Base-by-base conservation (phyloP, 1,139 yeast species). In the Eremothecium sinecaudum region DNA sequence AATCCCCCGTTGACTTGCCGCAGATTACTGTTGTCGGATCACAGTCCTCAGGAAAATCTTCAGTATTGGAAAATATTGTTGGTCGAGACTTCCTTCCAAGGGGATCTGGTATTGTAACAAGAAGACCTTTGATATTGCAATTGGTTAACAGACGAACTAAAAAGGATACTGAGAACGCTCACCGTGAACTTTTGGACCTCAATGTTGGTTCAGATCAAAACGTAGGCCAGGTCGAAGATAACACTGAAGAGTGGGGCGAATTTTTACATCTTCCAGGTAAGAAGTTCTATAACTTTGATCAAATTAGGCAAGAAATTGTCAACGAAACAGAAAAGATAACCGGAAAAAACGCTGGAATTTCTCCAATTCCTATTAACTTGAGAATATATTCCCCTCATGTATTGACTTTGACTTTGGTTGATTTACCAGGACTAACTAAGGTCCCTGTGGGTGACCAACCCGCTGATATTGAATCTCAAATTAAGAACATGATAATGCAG, bases 361-460 rank as follows among this genome's bases (percentile, higher is more conserved):
- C 95, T 2, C 72, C 96, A 1, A 76, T 76, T 14, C 98, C 98
- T 38, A 90, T 90, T 58, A 90, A 90, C 61, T 70, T 90, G 58
- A 73, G 96, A 62, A 86, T 90, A 47, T 87, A 81, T 60, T 87
- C 97, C 18, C 98, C 99, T 10, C 90, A 87, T 56, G 98, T 90
- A 34, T 69, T 90, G 53, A 90, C 97, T 10, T 73, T 90, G 60
- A 92, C 99, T 2, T 72, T 90, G 53, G 98, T 90, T 28, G 99
- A 90, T 67, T 71, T 90, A 50, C 99, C 99, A 10, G 99, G 99
- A 42, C 71, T 92, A 54, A 90, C 99, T 19, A 90, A 90, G 61
- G 98, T 92, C 26, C 98, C 99, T n/a, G 97, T 90, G 33, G 99
- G 99, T 31, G 98, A 90, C 60, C 99, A 90, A 63, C 99, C 99